Evolutionary conservation across 2,329 filamentous ascomycete genomes (phyloP).

Genomic region (Fusarium acutatum): DNA sequence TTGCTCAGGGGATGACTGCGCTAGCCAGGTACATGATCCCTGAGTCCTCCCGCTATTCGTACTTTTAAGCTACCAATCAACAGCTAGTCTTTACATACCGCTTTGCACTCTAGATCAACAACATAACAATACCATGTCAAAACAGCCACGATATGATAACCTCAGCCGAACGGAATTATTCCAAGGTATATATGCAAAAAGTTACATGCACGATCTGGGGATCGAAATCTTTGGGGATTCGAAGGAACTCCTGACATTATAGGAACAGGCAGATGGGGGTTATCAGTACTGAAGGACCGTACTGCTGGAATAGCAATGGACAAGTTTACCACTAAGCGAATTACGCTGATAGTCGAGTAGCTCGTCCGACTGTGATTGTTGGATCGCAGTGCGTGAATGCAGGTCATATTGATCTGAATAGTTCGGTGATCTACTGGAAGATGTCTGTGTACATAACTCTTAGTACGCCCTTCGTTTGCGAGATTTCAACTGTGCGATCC

Average conservation of each 20-base stretch:
- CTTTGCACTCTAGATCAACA: not conserved
- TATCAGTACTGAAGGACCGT: not conserved
- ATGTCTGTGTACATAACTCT: not conserved
- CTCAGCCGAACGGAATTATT: not conserved
- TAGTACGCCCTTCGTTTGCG: not conserved
- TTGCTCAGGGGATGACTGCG: constrained; percentile 13
- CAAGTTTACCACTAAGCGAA: constrained; percentile 33
- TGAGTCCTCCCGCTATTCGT: not conserved
- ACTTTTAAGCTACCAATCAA: constrained; percentile 8
- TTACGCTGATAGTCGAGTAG: not conserved
- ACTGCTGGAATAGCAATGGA: constrained; percentile 20
- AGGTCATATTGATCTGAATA: not conserved
- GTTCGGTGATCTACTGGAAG: not conserved
- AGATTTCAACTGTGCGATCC: not conserved
- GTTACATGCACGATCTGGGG: constrained; percentile 19
- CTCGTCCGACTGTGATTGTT: not conserved
- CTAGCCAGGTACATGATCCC: constrained; percentile 25
- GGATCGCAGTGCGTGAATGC: not conserved
- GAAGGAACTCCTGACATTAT: not conserved
- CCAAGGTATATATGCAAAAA: not conserved
- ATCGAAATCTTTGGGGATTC: not conserved
- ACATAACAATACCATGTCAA: not conserved
- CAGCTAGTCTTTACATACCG: constrained; percentile 10
- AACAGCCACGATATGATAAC: not conserved
- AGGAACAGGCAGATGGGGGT: not conserved